phyloP scores from a whole-genome alignment of 2,329 filamentous ascomycete species.

The Plectosphaerella cucumerina region DNA sequence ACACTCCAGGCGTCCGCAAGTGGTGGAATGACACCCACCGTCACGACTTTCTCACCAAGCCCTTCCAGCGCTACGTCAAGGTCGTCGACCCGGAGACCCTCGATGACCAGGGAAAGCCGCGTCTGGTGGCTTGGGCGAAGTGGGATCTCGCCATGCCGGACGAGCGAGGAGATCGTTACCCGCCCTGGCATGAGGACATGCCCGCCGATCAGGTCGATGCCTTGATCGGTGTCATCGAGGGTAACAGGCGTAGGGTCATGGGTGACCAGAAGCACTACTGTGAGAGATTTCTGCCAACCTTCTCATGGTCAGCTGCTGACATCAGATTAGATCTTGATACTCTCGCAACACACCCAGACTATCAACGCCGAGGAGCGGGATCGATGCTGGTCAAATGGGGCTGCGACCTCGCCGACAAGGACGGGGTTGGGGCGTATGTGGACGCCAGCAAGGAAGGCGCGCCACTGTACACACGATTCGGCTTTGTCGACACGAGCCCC shows the following conservation, averaged over 20 bases:
- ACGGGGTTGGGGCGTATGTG: constrained; percentile 16
- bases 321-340: constrained; percentile 16
- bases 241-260: constrained; percentile 1
- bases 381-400: constrained; percentile 19
- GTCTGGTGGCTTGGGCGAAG: constrained; percentile 9
- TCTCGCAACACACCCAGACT: constrained; percentile 18
- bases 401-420: constrained; percentile 16
- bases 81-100: constrained; percentile 1
- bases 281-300: not conserved
- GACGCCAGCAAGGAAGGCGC: constrained; percentile 14
- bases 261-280: constrained; percentile 5
- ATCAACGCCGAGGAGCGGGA: constrained; percentile 18
- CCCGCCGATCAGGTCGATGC: not conserved
- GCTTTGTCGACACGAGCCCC: constrained; percentile 8
- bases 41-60: constrained; percentile 5
- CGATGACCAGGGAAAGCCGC: not conserved
- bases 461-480: constrained; percentile 4
- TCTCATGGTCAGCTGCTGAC: not conserved
- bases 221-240: constrained; percentile 4
- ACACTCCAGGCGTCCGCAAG: constrained; percentile 6
- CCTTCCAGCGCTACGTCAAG: constrained; percentile 8
- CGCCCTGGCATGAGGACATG: constrained; percentile 7
- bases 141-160: constrained; percentile 7
- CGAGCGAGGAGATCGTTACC: constrained; percentile 5
- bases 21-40: constrained; percentile 10